Conservation (phyloP, 345 rosid genomes). For the Eucalyptus globulus region DNA sequence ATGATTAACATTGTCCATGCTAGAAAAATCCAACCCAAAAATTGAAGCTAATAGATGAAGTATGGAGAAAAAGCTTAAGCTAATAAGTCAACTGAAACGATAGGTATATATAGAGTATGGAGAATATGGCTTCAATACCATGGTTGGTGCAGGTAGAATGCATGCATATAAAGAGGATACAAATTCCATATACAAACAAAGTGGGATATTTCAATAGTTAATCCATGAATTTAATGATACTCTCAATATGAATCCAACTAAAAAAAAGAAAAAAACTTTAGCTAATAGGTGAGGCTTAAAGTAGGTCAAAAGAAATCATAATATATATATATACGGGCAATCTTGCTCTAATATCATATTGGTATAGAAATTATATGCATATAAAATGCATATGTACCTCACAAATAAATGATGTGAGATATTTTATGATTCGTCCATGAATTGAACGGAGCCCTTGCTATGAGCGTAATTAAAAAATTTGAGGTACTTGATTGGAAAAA, state of each 20-base stretch:
- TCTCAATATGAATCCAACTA: background rate
- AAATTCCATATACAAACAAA: background rate
- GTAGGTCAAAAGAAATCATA: background rate
- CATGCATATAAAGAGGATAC: background rate
- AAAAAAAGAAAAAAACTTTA: background rate
- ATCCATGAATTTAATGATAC: background rate
- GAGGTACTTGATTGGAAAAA: background rate
- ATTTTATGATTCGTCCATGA: background rate
- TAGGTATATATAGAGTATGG: background rate
- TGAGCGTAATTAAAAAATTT: background rate
- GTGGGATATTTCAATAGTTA: background rate
- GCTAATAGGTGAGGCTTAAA: background rate
- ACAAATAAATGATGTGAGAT: background rate
- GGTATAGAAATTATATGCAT: background rate
- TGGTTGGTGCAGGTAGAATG: background rate
- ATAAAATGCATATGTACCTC: background rate
- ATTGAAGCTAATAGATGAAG: background rate
- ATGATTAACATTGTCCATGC: background rate
- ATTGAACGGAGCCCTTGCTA: background rate
- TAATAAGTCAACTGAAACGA: background rate
- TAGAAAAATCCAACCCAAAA: background rate
- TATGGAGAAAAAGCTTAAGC: background rate
- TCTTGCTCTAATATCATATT: background rate
- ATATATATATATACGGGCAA: background rate
- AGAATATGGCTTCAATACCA: background rate